Base-by-base conservation (phyloP, 768 basidiomycete species). In the Baorangia bicolor region DNA sequence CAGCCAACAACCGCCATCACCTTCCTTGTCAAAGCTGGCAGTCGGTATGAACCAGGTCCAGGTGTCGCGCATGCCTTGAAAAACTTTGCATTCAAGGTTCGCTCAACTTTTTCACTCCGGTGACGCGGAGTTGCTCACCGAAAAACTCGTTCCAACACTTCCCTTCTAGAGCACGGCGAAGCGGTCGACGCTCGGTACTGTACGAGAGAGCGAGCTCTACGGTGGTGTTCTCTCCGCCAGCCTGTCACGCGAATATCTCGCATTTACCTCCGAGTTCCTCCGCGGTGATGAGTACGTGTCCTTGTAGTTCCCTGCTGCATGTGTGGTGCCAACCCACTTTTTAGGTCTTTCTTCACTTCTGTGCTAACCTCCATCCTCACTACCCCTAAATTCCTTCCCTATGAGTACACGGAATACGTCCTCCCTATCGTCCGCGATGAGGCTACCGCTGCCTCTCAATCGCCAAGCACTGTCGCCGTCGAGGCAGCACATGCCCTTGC, bases 21-120 rank as follows among this genome's bases (percentile, higher is more conserved):
- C 47, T 79, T 98, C 66, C 82, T 96, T 59, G 85, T 97, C 73
- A 96, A 94, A 74, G 96, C 92, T 53, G 96, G 96, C 51, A 86
- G 86, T 68, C 80, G 97, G 66, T 94, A 85, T 71, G 90, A 99
- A 79, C 74, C 85, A 59, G 88, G 88, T 69, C 84, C 93, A 40
- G 96, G 96, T 64, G 84, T 94, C 55, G 94, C 96, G 3, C 92
- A 96, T 78, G 88, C 85, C 58, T 81, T 98, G 74, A 97, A 97
- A 83, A 95, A 94, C 84, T 98, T 94, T 82, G 89, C 94, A 56
- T 98, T 96, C 87, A 98, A 97, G 90, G 96, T 98, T 62, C 45
- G 85, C 68, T 43, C 30, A 21, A 1, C 6, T 13, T 37, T 52
- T 40, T 51, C 5, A 1, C 10, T 27, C 38, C 3, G 11, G 4